Percentiles rank a stretch among this genome's conserved stretches.
phyloP scores from a whole-genome alignment of 805 yeast genomes.

The Ogataea nonfermentans region DNA sequence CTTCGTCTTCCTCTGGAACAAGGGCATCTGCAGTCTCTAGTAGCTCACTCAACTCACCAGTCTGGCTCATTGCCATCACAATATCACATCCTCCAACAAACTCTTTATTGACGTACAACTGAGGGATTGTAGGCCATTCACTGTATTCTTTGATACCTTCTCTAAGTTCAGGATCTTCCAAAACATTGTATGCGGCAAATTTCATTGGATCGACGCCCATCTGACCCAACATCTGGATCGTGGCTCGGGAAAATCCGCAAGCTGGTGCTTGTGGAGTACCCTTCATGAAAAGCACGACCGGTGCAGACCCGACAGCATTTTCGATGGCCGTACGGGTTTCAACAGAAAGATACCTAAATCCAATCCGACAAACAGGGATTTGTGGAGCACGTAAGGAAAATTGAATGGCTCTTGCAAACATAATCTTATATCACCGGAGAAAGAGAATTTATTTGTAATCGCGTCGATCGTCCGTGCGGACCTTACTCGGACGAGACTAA shows the following conservation, averaged over 20 bases:
- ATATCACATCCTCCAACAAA: slow-evolving; percentile 98
- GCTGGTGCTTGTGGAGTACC: slow-evolving; percentile 98
- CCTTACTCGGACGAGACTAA: neutral
- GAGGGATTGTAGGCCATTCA: slow-evolving; percentile 99
- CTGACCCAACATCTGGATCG: slow-evolving; percentile 89
- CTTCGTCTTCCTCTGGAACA: slow-evolving; percentile 71
- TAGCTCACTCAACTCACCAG: slow-evolving; percentile 86
- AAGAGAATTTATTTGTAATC: slow-evolving; percentile 6
- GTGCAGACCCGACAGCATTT: slow-evolving; percentile 81
- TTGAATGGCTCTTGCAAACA: slow-evolving; percentile 6
- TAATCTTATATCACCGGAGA: neutral
- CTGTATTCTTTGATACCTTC: slow-evolving; percentile 94
- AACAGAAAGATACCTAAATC: slow-evolving; percentile 52
- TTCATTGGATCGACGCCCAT: slow-evolving; percentile 96
- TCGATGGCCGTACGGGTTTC: slow-evolving; percentile 85
- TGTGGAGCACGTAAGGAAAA: slow-evolving; percentile 2
- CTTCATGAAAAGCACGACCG: slow-evolving; percentile 96
- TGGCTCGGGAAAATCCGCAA: slow-evolving; percentile 95
- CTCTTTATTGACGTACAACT: slow-evolving; percentile 84
- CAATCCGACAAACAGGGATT: slow-evolving; percentile 4
- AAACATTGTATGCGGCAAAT: slow-evolving; percentile 95
- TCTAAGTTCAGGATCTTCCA: slow-evolving; percentile 92
- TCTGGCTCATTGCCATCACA: slow-evolving; percentile 82
- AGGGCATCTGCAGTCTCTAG: slow-evolving; percentile 77
- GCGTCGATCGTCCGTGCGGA: slow-evolving; percentile 7